Evolutionary conservation across 2,329 filamentous ascomycete species (phyloP), one percentile per base, ranked within the genome.

Genomic region (Dactylellina leptospora): DNA sequence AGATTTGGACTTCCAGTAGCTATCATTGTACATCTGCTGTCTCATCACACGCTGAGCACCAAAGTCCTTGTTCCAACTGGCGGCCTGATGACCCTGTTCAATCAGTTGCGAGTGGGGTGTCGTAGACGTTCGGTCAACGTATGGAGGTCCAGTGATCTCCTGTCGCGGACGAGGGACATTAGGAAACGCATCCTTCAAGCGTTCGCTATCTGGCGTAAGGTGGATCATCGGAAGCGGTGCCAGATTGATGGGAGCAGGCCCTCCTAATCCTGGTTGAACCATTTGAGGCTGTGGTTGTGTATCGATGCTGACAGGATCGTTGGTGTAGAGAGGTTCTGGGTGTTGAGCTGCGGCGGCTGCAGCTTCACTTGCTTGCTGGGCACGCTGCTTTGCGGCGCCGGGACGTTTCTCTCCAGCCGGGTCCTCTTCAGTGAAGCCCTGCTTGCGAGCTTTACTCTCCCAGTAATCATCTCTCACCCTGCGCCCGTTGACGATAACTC

Each of bases 391-490:
- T 68, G 92, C 88, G 38, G 91, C 93, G 59, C 95, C 95, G 4
- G 95, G 95, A 74, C 95, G 86, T 83, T 99, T 97, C 81, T 99
- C 95, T 40, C 95, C 95, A 2, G 95, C 95, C 54, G 93, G 85
- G 80, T 99, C 95, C 74, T 96, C 92, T 79, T 99, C 95, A 0
- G 95, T 99, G 79, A 99, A 99, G 9, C 95, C 95, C 81, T 99
- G 95, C 81, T 97, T 99, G 50, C 90, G 86, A 5, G 95, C 95
- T 81, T 97, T 97, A 78, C 89, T 91, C 80, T 97, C 95, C 95
- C 95, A 99, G 81, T 99, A 99, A 79, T 99, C 95, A 81, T 99
- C 95, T 53, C 95, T 89, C 42, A 99, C 95, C 66, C 95, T 85
- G 74, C 93, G 86, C 30, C 95, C 95, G 77, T 93, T 91, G 33